Evolutionary conservation across 2,329 filamentous ascomycete genomes (phyloP), one percentile per base, ranked within the genome.

Genomic region (Fusarium neocosmosporiellum): DNA sequence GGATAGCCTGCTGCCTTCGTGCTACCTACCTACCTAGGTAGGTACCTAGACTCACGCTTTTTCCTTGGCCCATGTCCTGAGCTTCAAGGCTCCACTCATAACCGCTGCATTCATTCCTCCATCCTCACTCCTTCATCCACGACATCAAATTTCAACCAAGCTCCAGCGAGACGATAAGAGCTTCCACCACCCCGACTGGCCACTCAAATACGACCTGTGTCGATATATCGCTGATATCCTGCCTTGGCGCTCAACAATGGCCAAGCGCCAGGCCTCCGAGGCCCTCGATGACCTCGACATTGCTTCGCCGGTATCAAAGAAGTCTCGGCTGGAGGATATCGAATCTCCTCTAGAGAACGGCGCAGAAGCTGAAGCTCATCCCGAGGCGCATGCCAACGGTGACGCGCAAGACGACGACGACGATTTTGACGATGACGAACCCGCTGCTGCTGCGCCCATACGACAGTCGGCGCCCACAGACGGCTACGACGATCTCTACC

Each of bases 401-500:
- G 64, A 75, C 13, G 65, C 68, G 29, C 77, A 78, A 14, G 78
- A 79, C 27, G 82, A 82, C 5, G 80, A 80, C 8, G 83, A 81
- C 3, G 81, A 82, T 8, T 82, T 83, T 7, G 84, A 84, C 39
- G 84, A 85, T 7, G 81, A 83, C 33, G 83, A 83, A n/a, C 80
- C 82, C 7, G 81, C 82, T 29, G 78, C 82, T 36, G 78, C 79
- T 54, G 72, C 69, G 77, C 80, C 65, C 39, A 77, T 59, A 80
- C 80, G 22, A 73, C 95, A 98, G 81, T 86, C 87, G 58, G 94
- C 92, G 50, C 95, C 96, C 18, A 90, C 93, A 36, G 93, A 93
- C 80, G 96, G 96, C 70, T 99, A 98, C 85, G 92, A 93, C 78
- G 96, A 99, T 81, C 91, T 99, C 31, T 99, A 99, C 82, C 93